These are phyloP conservation scores for Pseudocercospora eumusae DNA, from an alignment of 2,329 filamentous ascomycete genomes.

Conservation along the genomic window DNA sequence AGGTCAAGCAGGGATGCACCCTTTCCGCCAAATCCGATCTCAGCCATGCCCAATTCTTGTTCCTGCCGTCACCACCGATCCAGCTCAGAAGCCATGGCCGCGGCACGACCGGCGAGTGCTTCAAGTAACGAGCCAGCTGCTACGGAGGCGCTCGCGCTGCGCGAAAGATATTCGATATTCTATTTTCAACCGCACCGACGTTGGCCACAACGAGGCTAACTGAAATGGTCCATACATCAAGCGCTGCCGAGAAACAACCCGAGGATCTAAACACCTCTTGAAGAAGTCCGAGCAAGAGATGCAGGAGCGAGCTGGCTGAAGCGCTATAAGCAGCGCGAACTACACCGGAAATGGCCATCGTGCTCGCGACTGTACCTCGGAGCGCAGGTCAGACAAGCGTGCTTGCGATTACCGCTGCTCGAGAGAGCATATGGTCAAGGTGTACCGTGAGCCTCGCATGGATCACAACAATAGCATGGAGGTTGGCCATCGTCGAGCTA, in stretches of 20 bases:
- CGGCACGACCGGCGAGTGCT: conserved; percentile 53
- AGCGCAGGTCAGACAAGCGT: conserved; percentile 54
- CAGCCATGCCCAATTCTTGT: too few relatives aligned
- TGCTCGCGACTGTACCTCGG: conserved; percentile 62
- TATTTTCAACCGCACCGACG: conserved; percentile 17
- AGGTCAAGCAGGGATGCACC: too few relatives aligned
- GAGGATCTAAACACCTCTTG: too few relatives aligned
- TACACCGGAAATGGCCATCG: conserved; percentile 51
- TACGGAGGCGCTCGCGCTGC: conserved; percentile 31
- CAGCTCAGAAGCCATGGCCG: too few relatives aligned
- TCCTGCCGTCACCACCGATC: too few relatives aligned
- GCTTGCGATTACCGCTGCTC: conserved; percentile 39
- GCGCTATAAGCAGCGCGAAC: conserved; percentile 54
- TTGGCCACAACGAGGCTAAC: conserved; percentile 63
- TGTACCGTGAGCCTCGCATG: conserved; percentile 60
- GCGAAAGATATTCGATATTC: conserved; percentile 28
- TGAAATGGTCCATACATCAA: conserved; percentile 60
- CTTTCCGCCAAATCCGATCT: too few relatives aligned
- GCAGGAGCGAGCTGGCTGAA: conserved; percentile 39
- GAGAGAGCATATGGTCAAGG: conserved; percentile 59
- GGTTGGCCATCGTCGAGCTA: conserved; percentile 41
- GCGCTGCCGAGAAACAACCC: conserved; percentile 49
- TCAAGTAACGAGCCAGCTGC: conserved; percentile 51
- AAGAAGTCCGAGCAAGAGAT: conserved; percentile 54
- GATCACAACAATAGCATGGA: conserved; percentile 39